These are phyloP conservation scores for Hirsutella thompsonii DNA, from an alignment of 2,329 filamentous ascomycete genomes.

Conservation along the genomic window DNA sequence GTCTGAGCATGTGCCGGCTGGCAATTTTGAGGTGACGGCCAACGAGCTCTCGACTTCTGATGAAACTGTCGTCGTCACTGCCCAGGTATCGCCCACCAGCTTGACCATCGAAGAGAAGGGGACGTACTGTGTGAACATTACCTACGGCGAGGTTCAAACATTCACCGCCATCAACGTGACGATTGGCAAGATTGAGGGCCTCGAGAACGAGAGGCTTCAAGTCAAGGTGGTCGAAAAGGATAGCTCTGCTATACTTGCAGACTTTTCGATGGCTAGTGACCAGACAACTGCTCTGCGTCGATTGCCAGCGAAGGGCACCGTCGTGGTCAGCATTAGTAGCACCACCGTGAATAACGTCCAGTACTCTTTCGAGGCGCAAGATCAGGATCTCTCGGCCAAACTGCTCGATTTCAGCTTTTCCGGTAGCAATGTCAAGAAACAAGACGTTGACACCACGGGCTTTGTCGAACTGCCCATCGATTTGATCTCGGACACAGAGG, in stretches of 20 bases:
- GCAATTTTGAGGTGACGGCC: not conserved
- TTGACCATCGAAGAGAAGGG: not conserved
- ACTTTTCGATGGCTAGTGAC: constrained; percentile 1
- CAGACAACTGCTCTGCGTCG: constrained; percentile 1
- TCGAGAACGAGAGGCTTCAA: not conserved
- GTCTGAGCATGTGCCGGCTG: not conserved
- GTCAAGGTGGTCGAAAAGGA: not conserved
- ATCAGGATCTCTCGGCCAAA: not conserved
- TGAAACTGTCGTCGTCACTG: not conserved
- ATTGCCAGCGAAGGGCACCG: not conserved
- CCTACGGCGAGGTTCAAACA: not conserved
- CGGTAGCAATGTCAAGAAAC: not conserved
- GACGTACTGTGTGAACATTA: not conserved
- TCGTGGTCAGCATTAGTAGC: not conserved
- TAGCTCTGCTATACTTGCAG: not conserved
- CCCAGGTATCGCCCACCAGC: not conserved
- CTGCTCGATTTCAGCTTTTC: not conserved
- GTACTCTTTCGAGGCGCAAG: not conserved
- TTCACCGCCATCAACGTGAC: constrained; percentile 2
- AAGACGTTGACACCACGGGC: not conserved
- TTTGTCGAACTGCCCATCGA: not conserved
- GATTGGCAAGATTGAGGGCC: not conserved
- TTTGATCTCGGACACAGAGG: not conserved
- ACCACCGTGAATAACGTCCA: not conserved
- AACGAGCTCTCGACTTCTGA: not conserved